Evolutionary conservation across 768 basidiomycete species (phyloP), one percentile per base, ranked within the genome.

Genomic region (Myochromella boudieri): DNA sequence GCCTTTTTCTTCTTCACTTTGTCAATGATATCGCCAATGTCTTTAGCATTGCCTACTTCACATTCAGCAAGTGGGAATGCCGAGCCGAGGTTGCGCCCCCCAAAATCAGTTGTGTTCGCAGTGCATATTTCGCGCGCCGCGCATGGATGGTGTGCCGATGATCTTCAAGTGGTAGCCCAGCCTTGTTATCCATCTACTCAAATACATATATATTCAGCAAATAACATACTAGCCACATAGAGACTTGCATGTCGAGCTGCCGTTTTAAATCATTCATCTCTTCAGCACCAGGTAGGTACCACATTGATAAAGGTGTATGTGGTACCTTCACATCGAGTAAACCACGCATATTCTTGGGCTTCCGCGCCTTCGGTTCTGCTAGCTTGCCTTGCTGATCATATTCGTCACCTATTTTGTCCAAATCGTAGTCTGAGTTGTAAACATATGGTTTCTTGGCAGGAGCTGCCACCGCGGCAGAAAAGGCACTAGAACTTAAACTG

Each of bases 41-140:
- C 62, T 0, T 58, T 56, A 0, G 32, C 36, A 27, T 57, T 37
- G 2, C 62, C 56, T 0, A 61, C 59, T 6, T 57, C 53, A 25
- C 60, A 60, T 3, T 61, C 47, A 0, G 49, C 18, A 0, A 65
- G 49, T 10, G 56, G 48, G 1, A 58, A 42, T 0, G 57, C 47
- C 1, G 60, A 46, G 0, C 65, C 63, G 7, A 66, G 42, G 6
- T 65, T 51, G 36, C 62, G 64, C 7, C 56, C 47, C 3, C 65
- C 60, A 29, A 53, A 58, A 17, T 60, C 51, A 18, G 45, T 61
- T 3, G 4, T 8, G 9, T 4, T 24, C 17, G 9, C 15, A 20
- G 37, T 20, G 15, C 37, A 37, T 37, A 24, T 37, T 18, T 37
- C 11, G 6, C 17, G 21, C 6, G 37, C 6, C 11, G 11, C 14